Conservation (phyloP, 768 basidiomycete species). For the Lenzites betulinus region DNA sequence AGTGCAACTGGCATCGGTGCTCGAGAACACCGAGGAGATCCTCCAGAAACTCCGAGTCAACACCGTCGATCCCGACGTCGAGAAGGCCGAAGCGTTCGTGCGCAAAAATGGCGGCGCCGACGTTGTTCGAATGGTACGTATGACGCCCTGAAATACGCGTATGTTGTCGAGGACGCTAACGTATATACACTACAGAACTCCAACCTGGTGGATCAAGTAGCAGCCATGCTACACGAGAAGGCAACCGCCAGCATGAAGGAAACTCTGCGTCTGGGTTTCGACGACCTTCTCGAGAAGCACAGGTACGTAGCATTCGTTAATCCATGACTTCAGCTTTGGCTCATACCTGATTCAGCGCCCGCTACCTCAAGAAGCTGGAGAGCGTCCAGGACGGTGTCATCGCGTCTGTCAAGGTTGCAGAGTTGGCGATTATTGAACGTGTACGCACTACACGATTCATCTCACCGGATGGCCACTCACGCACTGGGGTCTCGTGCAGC, state of each 20-base stretch:
- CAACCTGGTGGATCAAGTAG: conserved; percentile 1
- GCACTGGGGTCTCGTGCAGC: no score
- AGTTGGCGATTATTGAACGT: not conserved
- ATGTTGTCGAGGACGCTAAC: no score
- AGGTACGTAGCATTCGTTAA: conserved; percentile 4
- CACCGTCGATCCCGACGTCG: not conserved
- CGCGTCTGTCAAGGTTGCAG: not conserved
- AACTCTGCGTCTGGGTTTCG: conserved; percentile 1
- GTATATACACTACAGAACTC: no score
- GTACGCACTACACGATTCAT: no score
- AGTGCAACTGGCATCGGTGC: not conserved
- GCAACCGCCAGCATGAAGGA: conserved; percentile 6
- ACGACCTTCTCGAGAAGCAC: conserved; percentile 3
- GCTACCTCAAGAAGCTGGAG: conserved; percentile 4
- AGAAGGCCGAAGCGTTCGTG: not conserved
- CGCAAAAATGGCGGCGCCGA: not conserved
- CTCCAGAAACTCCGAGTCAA: not conserved
- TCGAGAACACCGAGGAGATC: not conserved
- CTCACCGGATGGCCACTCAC: no score
- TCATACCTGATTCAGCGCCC: not conserved
- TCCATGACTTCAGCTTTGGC: no score
- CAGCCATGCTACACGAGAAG: not conserved
- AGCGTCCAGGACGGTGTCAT: conserved; percentile 4
- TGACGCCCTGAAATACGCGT: not conserved
- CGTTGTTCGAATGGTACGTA: not conserved